Evolutionary conservation across 1,284 basidiomycete genomes (phyloP).

Genomic region (Sporisorium graminicola): DNA sequence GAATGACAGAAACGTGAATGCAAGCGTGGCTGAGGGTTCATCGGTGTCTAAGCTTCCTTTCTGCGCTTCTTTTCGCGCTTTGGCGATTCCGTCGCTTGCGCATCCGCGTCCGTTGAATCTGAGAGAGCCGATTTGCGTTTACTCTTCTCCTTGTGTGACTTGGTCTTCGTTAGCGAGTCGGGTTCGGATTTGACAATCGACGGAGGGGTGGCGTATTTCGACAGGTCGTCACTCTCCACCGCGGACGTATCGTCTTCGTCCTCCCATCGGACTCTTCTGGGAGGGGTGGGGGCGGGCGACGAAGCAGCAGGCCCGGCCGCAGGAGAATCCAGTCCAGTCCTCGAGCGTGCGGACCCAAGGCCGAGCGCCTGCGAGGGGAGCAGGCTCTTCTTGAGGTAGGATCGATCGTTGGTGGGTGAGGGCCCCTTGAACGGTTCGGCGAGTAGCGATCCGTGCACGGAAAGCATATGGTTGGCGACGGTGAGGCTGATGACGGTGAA

Average conservation of each 20-base stretch:
- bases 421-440: conserved; percentile 80
- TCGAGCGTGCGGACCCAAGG: background rate
- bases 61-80: conserved; percentile 43
- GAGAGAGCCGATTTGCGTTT: conserved; percentile 25
- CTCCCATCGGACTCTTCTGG: conserved; percentile 41
- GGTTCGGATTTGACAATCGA: conserved; percentile 17
- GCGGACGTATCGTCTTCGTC: conserved; percentile 29
- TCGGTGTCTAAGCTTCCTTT: conserved; percentile 28
- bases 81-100: background rate
- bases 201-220: conserved; percentile 12
- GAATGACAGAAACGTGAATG: background rate
- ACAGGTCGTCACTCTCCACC: conserved; percentile 13
- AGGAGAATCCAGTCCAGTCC: background rate
- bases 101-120: background rate
- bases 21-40: background rate
- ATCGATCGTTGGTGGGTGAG: conserved; percentile 46
- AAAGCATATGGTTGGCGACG: conserved; percentile 94
- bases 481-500: conserved; percentile 94
- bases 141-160: background rate
- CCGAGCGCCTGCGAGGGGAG: conserved; percentile 40
- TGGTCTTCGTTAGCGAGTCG: background rate
- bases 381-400: conserved; percentile 47
- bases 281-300: conserved; percentile 8
- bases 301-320: background rate
- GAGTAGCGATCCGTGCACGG: conserved; percentile 89